Evolutionary conservation across 306 rosid species (phyloP).

Genomic region (Canavalia gladiata): DNA sequence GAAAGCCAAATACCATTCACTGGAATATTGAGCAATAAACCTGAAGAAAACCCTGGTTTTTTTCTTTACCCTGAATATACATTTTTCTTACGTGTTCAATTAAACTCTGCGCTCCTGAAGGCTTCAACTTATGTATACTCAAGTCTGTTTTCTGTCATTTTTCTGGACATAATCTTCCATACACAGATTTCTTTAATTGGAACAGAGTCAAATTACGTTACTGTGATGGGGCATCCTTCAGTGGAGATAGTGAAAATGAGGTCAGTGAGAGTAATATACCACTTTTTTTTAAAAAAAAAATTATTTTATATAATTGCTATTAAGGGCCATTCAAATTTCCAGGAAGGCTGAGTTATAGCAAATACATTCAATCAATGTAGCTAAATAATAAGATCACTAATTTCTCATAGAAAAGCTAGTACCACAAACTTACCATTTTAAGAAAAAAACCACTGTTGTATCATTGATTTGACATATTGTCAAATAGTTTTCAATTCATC

Average conservation of each 20-base stretch:
- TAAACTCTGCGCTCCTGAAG: conserved; percentile 27
- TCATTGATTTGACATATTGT: conserved; percentile 2
- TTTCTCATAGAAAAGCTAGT: neutral
- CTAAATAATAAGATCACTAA: conserved; percentile 13
- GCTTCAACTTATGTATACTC: conserved; percentile 30
- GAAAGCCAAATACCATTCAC: conserved; percentile 82
- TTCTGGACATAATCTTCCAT: conserved; percentile 34
- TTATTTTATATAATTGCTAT: conserved; percentile 13
- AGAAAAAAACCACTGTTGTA: neutral
- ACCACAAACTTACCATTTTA: neutral
- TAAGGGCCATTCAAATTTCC: neutral
- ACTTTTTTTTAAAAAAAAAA: neutral
- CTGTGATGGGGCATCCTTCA: conserved; percentile 93
- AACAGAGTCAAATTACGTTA: conserved; percentile 87
- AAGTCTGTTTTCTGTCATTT: conserved; percentile 1
- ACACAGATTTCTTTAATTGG: conserved; percentile 91
- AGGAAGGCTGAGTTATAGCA: conserved; percentile 19
- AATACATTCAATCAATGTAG: conserved; percentile 24
- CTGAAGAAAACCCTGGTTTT: conserved; percentile 85
- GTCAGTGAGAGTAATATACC: conserved; percentile 50
- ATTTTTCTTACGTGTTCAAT: neutral
- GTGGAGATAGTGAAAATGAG: conserved; percentile 77
- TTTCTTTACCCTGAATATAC: conserved; percentile 24
- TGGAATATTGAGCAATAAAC: conserved; percentile 76
- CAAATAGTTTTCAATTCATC: neutral